These are phyloP conservation scores for Pecoramyces ruminantium DNA, from an alignment of 192 early-diverging fungal genomes.

Conservation along the genomic window DNA sequence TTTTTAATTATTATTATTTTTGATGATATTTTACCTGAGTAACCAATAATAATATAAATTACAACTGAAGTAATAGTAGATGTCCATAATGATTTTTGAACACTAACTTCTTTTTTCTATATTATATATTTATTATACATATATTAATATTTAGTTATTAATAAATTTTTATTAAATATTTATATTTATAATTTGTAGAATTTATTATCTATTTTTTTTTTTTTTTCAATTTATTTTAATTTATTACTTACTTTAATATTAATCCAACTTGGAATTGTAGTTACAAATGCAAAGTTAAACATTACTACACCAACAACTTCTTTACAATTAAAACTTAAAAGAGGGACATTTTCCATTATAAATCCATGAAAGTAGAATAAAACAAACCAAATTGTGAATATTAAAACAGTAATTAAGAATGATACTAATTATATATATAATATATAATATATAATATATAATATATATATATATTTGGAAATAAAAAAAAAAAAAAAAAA, in stretches of 20 bases:
- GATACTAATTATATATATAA: slow-evolving; percentile 8
- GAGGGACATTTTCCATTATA: slow-evolving; percentile 9
- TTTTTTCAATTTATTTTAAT: too few relatives aligned
- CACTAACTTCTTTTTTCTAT: slow-evolving; percentile 24
- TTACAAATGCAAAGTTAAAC: slow-evolving; percentile 29
- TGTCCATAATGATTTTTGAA: slow-evolving; percentile 24
- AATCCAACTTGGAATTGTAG: slow-evolving; percentile 32
- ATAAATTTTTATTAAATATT: too few relatives aligned
- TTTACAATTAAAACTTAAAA: slow-evolving; percentile 5
- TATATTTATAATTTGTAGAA: too few relatives aligned
- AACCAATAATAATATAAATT: slow-evolving; percentile 23
- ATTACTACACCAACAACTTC: slow-evolving; percentile 23
- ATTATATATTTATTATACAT: not conserved
- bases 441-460: not conserved
- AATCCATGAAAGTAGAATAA: slow-evolving; percentile 1
- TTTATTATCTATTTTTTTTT: too few relatives aligned
- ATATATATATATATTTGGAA: not conserved
- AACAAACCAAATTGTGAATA: slow-evolving; percentile 22
- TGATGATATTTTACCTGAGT: not conserved
- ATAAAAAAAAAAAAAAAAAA: too few relatives aligned
- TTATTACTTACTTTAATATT: slow-evolving; percentile 24
- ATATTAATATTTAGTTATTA: too few relatives aligned
- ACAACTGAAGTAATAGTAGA: slow-evolving; percentile 12
- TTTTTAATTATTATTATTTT: too few relatives aligned
- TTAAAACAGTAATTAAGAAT: slow-evolving; percentile 19